Evolutionary conservation across 495 filamentous ascomycete species (phyloP), one percentile per base, ranked within the genome.

Genomic region (Aspergillus homomorphus): DNA sequence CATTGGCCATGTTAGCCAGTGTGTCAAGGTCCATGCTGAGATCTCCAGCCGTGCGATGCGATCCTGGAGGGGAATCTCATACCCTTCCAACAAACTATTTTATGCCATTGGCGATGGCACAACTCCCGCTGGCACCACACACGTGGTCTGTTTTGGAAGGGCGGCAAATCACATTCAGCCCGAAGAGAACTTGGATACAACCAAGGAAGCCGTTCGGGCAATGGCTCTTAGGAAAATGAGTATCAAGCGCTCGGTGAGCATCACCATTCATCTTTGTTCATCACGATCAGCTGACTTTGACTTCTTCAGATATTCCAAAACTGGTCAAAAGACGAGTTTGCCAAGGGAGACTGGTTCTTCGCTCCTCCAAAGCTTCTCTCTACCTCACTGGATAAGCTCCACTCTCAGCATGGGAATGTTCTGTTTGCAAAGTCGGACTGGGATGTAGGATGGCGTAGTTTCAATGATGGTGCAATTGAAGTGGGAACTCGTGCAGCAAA

Each of bases 381-480:
- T n/a, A n/a, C n/a, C n/a, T n/a, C n/a, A n/a, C n/a, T n/a, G n/a
- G n/a, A n/a, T 10, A 62, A n/a, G 56, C 54, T 9, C 59, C 71
- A 4, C 61, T 33, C n/a, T 12, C 57, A 56, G 10, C 63, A 71
- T 24, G 68, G 69, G 3, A 66, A 68, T 38, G 45, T 69, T 18
- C 14, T 64, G 2, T 68, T 73, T 58, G 68, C 68, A 3, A 71
- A 62, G 38, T 61, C 65, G 3, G 70, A 73, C 52, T 73, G 70
- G 70, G 66, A 68, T 9, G 43, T 63, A 43, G 70, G 68, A 0
- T 73, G 70, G 70, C 62, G 65, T 15, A 61, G 68, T 22, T 73
- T 69, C 24, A 69, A 71, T 55, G 70, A 73, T 51, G 70, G 70
- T 22, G 70, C 70, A 19, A 68, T 73, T 54, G 70, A 73, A 43